A percentile compares a stretch with the other conserved stretches of the same genome.
These are phyloP conservation scores for Sindora glabra DNA, from an alignment of 306 rosid genomes.

Conservation along the genomic window DNA sequence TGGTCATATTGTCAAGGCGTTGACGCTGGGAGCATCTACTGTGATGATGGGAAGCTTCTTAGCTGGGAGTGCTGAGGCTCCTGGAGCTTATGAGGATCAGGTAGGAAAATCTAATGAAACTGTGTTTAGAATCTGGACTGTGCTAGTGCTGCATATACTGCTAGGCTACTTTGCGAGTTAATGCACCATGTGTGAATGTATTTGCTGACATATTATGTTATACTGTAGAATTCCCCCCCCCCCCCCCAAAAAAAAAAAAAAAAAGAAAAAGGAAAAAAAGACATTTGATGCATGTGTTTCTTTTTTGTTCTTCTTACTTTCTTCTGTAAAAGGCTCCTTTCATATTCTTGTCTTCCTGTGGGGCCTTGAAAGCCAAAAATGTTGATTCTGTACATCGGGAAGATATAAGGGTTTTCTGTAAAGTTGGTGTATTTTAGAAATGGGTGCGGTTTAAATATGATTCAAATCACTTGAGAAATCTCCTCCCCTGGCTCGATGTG, in stretches of 20 bases:
- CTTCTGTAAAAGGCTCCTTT: not conserved
- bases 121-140: not conserved
- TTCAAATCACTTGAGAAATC: no score
- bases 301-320: no score
- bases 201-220: not conserved
- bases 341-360: not conserved
- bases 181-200: not conserved
- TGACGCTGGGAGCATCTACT: slow-evolving; percentile 79
- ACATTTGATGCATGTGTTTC: not conserved
- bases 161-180: not conserved
- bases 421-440: not conserved
- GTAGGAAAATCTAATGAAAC: slow-evolving; percentile 1
- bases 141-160: not conserved
- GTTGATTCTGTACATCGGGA: no score
- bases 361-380: no score
- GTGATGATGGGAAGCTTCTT: slow-evolving; percentile 97
- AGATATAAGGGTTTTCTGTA: no score
- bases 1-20: slow-evolving; percentile 86
- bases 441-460: no score
- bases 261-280: no score
- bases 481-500: no score
- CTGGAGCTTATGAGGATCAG: slow-evolving; percentile 46
- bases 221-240: not conserved
- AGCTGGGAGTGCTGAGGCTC: slow-evolving; percentile 80
- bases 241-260: no score